Percentiles rank a stretch among this genome's conserved stretches.
phyloP scores from a whole-genome alignment of 164 flowering plant species.

The Aristolochia californica region DNA sequence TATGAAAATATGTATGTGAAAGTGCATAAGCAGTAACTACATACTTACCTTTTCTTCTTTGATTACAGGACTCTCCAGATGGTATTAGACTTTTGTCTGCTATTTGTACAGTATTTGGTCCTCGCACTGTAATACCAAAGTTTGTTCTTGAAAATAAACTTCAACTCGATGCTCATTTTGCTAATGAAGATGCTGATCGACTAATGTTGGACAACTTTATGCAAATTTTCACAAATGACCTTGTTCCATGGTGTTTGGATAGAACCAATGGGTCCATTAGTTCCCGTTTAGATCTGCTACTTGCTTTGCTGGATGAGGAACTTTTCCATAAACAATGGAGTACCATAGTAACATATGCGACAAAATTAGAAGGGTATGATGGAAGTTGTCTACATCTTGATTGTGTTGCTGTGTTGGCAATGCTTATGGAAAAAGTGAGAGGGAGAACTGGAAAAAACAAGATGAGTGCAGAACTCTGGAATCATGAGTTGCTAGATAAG shows the following conservation, averaged over 20 bases:
- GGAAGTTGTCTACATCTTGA: constrained; percentile 20
- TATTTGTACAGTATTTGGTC: constrained; percentile 62
- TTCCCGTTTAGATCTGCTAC: constrained; percentile 66
- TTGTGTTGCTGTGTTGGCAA: constrained; percentile 32
- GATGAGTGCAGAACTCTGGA: constrained; percentile 35
- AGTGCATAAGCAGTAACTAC: no score
- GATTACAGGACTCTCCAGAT: constrained; percentile 50
- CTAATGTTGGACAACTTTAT: constrained; percentile 27
- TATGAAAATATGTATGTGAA: no score
- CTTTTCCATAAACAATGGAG: constrained; percentile 69
- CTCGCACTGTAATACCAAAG: constrained; percentile 35
- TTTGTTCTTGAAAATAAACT: constrained; percentile 15
- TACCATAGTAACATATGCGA: constrained; percentile 38
- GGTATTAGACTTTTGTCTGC: constrained; percentile 50
- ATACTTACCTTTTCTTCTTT: constrained; percentile 2
- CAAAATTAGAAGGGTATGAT: constrained; percentile 13
- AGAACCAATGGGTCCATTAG: constrained; percentile 26
- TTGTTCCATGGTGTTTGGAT: constrained; percentile 78
- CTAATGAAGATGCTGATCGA: constrained; percentile 18
- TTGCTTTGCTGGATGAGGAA: constrained; percentile 66
- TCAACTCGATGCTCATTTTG: constrained; percentile 4
- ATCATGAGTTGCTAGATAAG: constrained; percentile 60
- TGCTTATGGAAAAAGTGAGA: constrained; percentile 67
- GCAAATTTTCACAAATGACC: constrained; percentile 41
- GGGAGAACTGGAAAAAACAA: constrained; percentile 22